Percentiles rank a stretch among this genome's conserved stretches.
phyloP scores from a whole-genome alignment of 108 stramenopile genomes.

The Cyclotella choctawhatcheeana region DNA sequence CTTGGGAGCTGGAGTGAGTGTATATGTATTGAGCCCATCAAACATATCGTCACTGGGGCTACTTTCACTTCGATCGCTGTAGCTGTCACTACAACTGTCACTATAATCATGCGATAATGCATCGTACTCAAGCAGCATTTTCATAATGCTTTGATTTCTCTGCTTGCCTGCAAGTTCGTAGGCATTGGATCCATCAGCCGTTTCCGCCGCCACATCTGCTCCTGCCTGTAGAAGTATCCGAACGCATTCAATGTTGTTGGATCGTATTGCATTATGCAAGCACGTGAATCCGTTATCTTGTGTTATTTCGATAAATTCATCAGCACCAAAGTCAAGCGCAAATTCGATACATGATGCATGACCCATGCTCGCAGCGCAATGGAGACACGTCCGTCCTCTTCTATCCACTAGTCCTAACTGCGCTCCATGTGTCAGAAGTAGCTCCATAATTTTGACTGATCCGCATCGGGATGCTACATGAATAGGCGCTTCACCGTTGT shows the following conservation, averaged over 20 bases:
- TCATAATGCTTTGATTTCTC: constrained; percentile 21
- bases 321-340: constrained; percentile 63
- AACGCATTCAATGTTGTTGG: constrained; percentile 44
- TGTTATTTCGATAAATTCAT: constrained; percentile 51
- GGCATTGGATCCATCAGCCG: constrained; percentile 27
- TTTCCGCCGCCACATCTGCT: constrained; percentile 38
- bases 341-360: constrained; percentile 46
- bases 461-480: constrained; percentile 65
- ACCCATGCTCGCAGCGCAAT: constrained; percentile 50
- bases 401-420: constrained; percentile 55
- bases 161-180: constrained; percentile 27
- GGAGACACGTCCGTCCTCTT: constrained; percentile 54
- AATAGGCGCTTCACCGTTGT: constrained; percentile 65
- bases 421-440: constrained; percentile 62
- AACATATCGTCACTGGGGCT: constrained; percentile 26
- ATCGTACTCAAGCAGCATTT: constrained; percentile 34
- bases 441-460: constrained; percentile 39
- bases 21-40: constrained; percentile 27
- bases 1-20: constrained; percentile 11
- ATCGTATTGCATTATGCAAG: constrained; percentile 41
- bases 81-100: not conserved
- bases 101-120: not conserved
- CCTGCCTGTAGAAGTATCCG: constrained; percentile 43
- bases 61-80: not conserved
- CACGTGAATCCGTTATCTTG: constrained; percentile 49